Percentiles rank a stretch among this genome's conserved stretches.
Conservation (phyloP, 257 asterid species). For the Coffea eugenioides region DNA sequence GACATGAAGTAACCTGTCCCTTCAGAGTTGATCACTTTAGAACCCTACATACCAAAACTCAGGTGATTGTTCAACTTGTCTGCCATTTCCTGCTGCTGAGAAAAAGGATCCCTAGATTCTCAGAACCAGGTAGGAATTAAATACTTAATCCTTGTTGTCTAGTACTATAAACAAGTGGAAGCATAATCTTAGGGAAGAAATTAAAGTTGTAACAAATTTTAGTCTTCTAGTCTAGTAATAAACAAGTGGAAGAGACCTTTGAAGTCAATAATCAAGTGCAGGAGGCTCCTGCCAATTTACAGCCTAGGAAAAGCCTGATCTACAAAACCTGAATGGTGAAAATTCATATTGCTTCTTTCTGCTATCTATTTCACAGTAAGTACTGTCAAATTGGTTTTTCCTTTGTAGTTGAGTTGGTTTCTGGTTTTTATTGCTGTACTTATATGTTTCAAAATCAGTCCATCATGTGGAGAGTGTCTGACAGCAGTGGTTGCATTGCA, state of each 20-base stretch:
- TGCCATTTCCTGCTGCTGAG: background rate
- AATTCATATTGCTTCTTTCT: background rate
- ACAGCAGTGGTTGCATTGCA: background rate
- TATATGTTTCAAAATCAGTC: background rate
- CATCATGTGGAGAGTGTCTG: background rate
- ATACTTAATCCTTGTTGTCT: background rate
- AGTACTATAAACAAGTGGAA: background rate
- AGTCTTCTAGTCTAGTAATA: background rate
- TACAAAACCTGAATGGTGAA: background rate
- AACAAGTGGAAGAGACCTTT: background rate
- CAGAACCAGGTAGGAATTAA: background rate
- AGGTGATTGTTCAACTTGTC: background rate
- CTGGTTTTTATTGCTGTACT: background rate
- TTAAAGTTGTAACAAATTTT: background rate
- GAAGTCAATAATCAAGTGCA: background rate
- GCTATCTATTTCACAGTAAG: background rate
- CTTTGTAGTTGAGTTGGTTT: background rate
- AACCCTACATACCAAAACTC: background rate
- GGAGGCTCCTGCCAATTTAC: background rate
- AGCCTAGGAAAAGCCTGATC: background rate
- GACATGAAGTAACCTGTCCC: background rate
- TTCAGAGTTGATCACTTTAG: background rate
- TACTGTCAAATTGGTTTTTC: background rate
- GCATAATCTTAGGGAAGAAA: background rate
- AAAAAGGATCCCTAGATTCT: background rate